Conservation (phyloP, 2,329 filamentous ascomycete genomes). For the Fusarium nematophilum region DNA sequence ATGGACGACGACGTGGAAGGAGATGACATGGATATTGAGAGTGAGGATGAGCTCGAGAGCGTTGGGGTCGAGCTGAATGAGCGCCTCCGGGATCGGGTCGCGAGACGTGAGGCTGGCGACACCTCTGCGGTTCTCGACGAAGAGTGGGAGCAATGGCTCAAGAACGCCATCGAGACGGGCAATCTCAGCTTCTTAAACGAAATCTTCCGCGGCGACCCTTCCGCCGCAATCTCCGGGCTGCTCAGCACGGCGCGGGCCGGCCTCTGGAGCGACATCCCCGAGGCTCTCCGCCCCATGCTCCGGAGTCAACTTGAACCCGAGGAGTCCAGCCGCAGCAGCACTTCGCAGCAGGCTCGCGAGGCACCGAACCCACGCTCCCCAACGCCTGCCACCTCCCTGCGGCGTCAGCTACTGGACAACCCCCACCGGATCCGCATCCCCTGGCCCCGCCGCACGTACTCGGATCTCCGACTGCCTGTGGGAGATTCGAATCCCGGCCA, state of each 20-base stretch:
- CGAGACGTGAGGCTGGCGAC: constrained; percentile 71
- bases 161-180: constrained; percentile 74
- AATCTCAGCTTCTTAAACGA: constrained; percentile 61
- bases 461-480: constrained; percentile 55
- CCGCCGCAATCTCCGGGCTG: constrained; percentile 58
- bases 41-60: constrained; percentile 63
- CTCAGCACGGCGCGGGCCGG: constrained; percentile 66
- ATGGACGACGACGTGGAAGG: constrained; percentile 45
- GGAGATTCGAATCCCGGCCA: constrained; percentile 45
- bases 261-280: constrained; percentile 68
- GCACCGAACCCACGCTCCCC: constrained; percentile 18
- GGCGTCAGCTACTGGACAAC: constrained; percentile 33
- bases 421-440: constrained; percentile 21
- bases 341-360: constrained; percentile 29
- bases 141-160: constrained; percentile 80
- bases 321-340: constrained; percentile 32
- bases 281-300: constrained; percentile 64
- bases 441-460: constrained; percentile 43
- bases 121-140: constrained; percentile 71
- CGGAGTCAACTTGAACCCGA: constrained; percentile 59
- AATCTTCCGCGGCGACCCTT: constrained; percentile 47
- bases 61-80: constrained; percentile 73
- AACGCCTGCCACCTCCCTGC: constrained; percentile 21
- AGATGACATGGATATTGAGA: constrained; percentile 60
- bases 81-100: constrained; percentile 72